A percentile compares a stretch with the other conserved stretches of the same genome.
Conservation (phyloP, 768 basidiomycete species). For the Amanita pallidorosea region DNA sequence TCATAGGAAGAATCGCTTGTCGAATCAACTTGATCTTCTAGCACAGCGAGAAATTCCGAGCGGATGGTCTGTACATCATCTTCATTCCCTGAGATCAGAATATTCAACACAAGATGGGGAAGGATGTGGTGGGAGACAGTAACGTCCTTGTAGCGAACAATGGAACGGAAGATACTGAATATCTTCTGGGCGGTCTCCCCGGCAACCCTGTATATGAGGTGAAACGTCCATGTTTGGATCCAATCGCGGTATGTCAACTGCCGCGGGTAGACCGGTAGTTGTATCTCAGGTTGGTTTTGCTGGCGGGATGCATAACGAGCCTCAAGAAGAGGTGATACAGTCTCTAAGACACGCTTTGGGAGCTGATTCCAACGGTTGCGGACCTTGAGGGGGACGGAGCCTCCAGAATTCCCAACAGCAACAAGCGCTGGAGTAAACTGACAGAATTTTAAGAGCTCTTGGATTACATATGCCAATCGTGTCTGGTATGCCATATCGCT, state of each 20-base stretch:
- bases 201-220: slow-evolving; percentile 62
- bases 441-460: slow-evolving; percentile 83
- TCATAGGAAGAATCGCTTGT: slow-evolving; percentile 52
- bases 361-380: slow-evolving; percentile 71
- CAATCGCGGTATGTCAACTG: slow-evolving; percentile 88
- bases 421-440: slow-evolving; percentile 75
- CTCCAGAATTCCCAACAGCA: slow-evolving; percentile 28
- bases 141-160: slow-evolving; percentile 81
- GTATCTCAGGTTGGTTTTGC: slow-evolving; percentile 23
- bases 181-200: slow-evolving; percentile 50
- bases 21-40: slow-evolving; percentile 76
- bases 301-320: slow-evolving; percentile 48
- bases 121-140: slow-evolving; percentile 88
- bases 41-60: slow-evolving; percentile 66
- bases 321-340: slow-evolving; percentile 74
- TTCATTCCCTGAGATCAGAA: slow-evolving; percentile 66
- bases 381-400: slow-evolving; percentile 50
- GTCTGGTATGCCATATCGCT: slow-evolving; percentile 91
- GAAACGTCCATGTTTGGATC: slow-evolving; percentile 82
- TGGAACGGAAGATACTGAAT: slow-evolving; percentile 70
- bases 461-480: slow-evolving; percentile 83
- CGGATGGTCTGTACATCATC: slow-evolving; percentile 55
- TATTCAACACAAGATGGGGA: slow-evolving; percentile 84
- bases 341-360: slow-evolving; percentile 78
- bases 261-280: slow-evolving; percentile 70